Evolutionary conservation across 495 filamentous ascomycete species (phyloP), one percentile per base, ranked within the genome.

Genomic region (Penicillium crystallinum): DNA sequence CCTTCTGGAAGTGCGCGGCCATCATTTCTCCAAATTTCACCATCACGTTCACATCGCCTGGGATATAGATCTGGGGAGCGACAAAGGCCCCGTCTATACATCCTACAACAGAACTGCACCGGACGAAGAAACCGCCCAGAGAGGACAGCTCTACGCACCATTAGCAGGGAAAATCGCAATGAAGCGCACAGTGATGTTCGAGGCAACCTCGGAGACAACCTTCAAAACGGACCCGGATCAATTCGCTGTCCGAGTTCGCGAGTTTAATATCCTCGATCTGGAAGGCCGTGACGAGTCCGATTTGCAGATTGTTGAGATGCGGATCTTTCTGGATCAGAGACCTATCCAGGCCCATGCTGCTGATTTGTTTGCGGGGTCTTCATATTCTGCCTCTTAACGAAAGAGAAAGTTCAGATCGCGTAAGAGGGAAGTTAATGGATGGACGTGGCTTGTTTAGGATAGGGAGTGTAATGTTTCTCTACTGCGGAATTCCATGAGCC

Each of bases 101-200:
- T 48, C 46, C 17, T 35, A 48, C n/a, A 37, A 11, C 7, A 23
- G 21, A 12, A 25, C 31, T 0, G 21, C 31, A 7, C 30, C 44
- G 12, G 14, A 35, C 14, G 21, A 36, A 17, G 31, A 47, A 9
- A 17, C 44, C 19, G 29, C 29, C 7, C 27, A 29, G 34, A 52
- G 43, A 33, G 15, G 14, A 11, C 43, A 52, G n/a, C 49, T 57
- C 21, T 56, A 53, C 33, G 50, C 49, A 12, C 54, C 40, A 7
- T 40, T 54, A 2, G 46, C 27, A 4, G 54, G 56, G 19, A 33
- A 23, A 1, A 42, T 49, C 8, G 50, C 18, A 22, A 45, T 63
- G 22, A 61, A 55, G 23, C 48, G 59, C 9, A 65, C 64, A 0
- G 62, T 65, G 1, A 63, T 65, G 59, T 65, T 58, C 30, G 59